A percentile compares a stretch with the other conserved stretches of the same genome.
These are phyloP conservation scores for Elsinoe necatrix DNA, from an alignment of 2,329 filamentous ascomycete genomes.

Conservation along the genomic window DNA sequence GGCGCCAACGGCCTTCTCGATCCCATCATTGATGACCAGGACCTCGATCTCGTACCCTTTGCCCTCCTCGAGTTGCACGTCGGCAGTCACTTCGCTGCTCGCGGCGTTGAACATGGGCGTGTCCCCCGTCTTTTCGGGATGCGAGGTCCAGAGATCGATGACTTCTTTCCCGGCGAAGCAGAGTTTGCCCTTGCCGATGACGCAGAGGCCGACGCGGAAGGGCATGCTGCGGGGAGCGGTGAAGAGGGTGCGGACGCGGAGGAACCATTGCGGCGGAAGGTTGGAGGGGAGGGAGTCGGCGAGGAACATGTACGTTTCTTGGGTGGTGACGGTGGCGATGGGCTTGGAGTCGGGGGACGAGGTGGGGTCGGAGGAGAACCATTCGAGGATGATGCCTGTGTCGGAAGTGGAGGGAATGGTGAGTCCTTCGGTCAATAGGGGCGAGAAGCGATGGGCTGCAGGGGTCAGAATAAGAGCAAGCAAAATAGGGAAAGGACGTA, in stretches of 20 bases:
- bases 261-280: conserved; percentile 10
- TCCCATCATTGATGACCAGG: conserved; percentile 56
- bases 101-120: conserved; percentile 13
- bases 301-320: conserved; percentile 34
- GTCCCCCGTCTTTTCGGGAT: conserved; percentile 23
- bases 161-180: conserved; percentile 55
- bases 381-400: conserved; percentile 23
- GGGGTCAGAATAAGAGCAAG: neutral
- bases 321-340: conserved; percentile 44
- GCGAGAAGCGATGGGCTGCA: conserved; percentile 1
- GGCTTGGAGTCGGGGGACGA: conserved; percentile 26
- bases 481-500: neutral
- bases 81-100: conserved; percentile 49
- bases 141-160: conserved; percentile 55
- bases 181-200: conserved; percentile 57
- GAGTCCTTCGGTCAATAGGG: neutral
- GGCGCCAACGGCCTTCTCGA: conserved; percentile 50
- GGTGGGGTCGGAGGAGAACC: conserved; percentile 49
- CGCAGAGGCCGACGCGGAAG: conserved; percentile 59
- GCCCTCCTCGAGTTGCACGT: conserved; percentile 50
- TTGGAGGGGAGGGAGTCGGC: conserved; percentile 39
- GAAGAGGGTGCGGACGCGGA: conserved; percentile 45
- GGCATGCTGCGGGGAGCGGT: conserved; percentile 52
- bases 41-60: conserved; percentile 52
- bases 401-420: conserved; percentile 18